Base-by-base conservation (phyloP, 2,329 filamentous ascomycete species). In the Cordyceps cateniannulata region DNA sequence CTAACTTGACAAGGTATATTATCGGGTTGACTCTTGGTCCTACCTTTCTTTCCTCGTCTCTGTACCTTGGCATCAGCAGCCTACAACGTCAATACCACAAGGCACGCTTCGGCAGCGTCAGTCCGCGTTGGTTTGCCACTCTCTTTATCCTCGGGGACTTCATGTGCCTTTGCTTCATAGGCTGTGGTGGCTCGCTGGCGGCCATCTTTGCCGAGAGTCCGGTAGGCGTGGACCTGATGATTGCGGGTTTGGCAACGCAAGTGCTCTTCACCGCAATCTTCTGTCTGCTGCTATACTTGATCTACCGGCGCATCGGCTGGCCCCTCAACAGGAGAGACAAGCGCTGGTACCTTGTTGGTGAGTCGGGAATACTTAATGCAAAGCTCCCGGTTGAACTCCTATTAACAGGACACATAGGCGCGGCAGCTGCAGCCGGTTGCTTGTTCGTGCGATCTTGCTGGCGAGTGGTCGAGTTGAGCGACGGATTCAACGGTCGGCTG, bases 1-100 rank as follows among this genome's bases (percentile, higher is more conserved):
- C 53, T 56, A 47, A 56, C 9, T 22, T 14, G 2, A 22, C 5
- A 18, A 66, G 65, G 63, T 66, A 66, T 48, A 66, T 66, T 22
- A 65, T 67, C n/a, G 63, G 65, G 18, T 55, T 67, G 14, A 66
- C 65, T 0, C 57, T 66, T 2, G 65, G 64, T 0, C 65, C 65
- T 2, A 65, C 65, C 1, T 65, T 67, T 51, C 48, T 66, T 4
- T 67, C 65, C 5, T 63, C 64, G 1, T 63, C 65, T 1, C 45
- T 66, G 14, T 66, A 67, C 47, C 59, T 66, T 5, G 59, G 60
- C 38, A 66, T 67, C 44, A 63, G 63, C 49, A 48, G 56, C 8
- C 58, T 67, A 3, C 59, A 65, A 56, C 59, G 48, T 2, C 29
- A 42, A 5, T 32, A 62, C 22, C 27, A 40, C 2, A 8, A 48